Evolutionary conservation across 2,329 filamentous ascomycete genomes (phyloP).

Genomic region (Stachybotrys chartarum): DNA sequence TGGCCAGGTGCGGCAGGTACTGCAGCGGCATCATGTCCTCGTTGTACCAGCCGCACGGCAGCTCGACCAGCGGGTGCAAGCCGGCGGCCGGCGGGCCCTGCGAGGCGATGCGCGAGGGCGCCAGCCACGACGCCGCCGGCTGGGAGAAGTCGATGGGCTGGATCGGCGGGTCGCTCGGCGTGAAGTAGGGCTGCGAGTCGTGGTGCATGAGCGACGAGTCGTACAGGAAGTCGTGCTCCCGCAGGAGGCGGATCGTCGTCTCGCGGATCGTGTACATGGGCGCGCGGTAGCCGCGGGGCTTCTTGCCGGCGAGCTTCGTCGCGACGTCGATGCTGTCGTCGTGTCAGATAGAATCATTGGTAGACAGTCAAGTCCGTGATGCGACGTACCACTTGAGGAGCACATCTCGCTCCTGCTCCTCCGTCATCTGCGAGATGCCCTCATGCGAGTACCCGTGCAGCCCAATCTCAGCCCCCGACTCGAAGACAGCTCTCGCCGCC

Average conservation of each 20-base stretch:
- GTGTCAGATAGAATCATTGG: neutral
- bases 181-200: slow-evolving; percentile 36
- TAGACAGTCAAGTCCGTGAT: neutral
- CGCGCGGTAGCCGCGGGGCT: slow-evolving; percentile 38
- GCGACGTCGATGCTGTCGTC: slow-evolving; percentile 26
- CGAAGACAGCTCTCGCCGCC: slow-evolving; percentile 29
- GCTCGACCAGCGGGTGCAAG: slow-evolving; percentile 27
- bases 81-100: neutral
- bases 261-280: slow-evolving; percentile 40
- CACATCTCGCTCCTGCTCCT: slow-evolving; percentile 37
- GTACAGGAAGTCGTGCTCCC: slow-evolving; percentile 36
- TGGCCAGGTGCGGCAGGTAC: slow-evolving; percentile 36
- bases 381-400: slow-evolving; percentile 24
- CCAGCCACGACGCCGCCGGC: slow-evolving; percentile 34
- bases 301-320: slow-evolving; percentile 29
- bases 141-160: slow-evolving; percentile 26
- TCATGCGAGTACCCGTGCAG: slow-evolving; percentile 44
- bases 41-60: slow-evolving; percentile 41
- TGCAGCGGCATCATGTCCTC: slow-evolving; percentile 43
- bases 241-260: slow-evolving; percentile 34
- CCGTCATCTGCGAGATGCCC: slow-evolving; percentile 32
- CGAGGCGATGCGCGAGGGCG: slow-evolving; percentile 22
- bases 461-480: slow-evolving; percentile 36
- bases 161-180: slow-evolving; percentile 21
- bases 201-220: slow-evolving; percentile 36